Base-by-base conservation (phyloP, 2,329 filamentous ascomycete species). In the Emmonsia crescens region DNA sequence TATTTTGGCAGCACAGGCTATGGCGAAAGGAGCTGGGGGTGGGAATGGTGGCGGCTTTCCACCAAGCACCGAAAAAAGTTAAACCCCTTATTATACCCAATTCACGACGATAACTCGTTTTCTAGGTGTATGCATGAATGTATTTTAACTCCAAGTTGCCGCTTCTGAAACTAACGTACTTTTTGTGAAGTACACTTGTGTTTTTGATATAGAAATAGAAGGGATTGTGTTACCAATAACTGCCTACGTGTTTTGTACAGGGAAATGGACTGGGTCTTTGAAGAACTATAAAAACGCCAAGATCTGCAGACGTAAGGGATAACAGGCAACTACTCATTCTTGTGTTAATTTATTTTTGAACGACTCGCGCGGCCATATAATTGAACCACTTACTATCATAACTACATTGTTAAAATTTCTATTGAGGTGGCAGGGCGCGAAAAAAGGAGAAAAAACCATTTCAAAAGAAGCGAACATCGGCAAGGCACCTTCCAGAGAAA, bases 1-100 rank as follows among this genome's bases (percentile, higher is more conserved):
- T 66, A 76, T 92, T 69, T 74, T 79, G 63, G 75, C 75, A 29
- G 70, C 71, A 5, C 68, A 70, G 54, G 75, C 75, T n/a, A 77
- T 77, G 74, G 73, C 73, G 44, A 73, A 76, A 60, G 69, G 71
- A 6, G 24, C 62, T 31, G 70, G 68, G 8, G 56, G 61, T 36
- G 56, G 49, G 12, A 48, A 56, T 14, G 56, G 48, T 10, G 57
- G 29, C 8, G 55, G 42, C 3, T 51, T 57, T 8, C 38, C 57
- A 48, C 61, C 59, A 38, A 36, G 48, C n/a, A 57, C n/a, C 2
- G 60, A 54, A 40, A 40, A 31, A 60, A 55, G 27, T 14, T n/a
- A 16, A 19, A 24, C 12, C 19, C 36, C 21, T 60, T 36, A 60
- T 51, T 21, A 49, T 5, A 44, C 5, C 19, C 8, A 24, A 24